phyloP scores from a whole-genome alignment of 495 filamentous ascomycete genomes.

The Trichoderma reesei region DNA sequence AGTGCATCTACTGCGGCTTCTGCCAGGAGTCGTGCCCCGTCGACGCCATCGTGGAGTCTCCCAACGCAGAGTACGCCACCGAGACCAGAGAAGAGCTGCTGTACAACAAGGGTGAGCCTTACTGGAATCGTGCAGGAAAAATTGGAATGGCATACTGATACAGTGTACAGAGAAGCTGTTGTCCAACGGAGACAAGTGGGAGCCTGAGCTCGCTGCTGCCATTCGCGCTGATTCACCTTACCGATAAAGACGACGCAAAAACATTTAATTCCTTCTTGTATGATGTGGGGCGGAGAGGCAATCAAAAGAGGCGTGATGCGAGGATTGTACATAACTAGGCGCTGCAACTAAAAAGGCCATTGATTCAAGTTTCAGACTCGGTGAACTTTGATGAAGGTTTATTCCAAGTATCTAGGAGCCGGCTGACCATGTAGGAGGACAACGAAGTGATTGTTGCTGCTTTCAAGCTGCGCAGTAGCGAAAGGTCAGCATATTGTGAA shows the following conservation, averaged over 20 bases:
- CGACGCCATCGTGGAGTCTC: conserved; percentile 93
- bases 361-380: background rate
- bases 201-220: conserved; percentile 86
- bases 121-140: conserved; percentile 11
- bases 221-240: conserved; percentile 85
- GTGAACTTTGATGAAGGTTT: background rate
- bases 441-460: too few relatives aligned
- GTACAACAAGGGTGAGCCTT: conserved; percentile 81
- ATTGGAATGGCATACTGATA: conserved; percentile 14
- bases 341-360: background rate
- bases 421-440: background rate
- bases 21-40: conserved; percentile 99
- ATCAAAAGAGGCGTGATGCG: background rate
- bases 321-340: conserved; percentile 2
- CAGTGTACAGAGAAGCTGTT: conserved; percentile 52
- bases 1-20: conserved; percentile 99
- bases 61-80: conserved; percentile 95
- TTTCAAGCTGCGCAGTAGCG: too few relatives aligned
- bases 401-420: background rate
- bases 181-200: conserved; percentile 93
- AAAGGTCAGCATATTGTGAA: too few relatives aligned
- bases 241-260: conserved; percentile 46
- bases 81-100: conserved; percentile 94
- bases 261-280: background rate
- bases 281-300: background rate